Evolutionary conservation across 2,329 filamentous ascomycete genomes (phyloP).

Genomic region (Cladosporium velox): DNA sequence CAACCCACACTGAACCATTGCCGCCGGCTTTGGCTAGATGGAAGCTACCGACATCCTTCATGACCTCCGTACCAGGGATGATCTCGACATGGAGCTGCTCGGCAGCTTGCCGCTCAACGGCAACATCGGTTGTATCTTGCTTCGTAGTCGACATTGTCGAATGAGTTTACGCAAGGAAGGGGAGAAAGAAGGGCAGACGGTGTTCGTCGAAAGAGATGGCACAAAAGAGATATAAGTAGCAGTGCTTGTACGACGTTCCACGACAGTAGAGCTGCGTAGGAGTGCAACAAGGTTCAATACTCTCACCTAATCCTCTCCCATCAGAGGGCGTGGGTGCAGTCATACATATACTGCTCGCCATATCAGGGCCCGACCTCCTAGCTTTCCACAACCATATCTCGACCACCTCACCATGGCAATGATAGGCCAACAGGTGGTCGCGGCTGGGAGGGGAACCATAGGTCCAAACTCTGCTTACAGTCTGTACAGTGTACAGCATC

Average conservation of each 20-base stretch:
- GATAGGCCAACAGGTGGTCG: background rate
- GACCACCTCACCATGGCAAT: constrained; percentile 3
- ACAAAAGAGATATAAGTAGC: background rate
- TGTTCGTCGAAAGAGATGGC: background rate
- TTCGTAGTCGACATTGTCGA: background rate
- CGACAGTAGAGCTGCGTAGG: background rate
- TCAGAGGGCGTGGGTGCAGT: background rate
- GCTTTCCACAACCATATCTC: background rate
- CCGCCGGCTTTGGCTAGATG: constrained; percentile 34
- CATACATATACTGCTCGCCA: constrained; percentile 8
- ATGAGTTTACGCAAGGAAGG: background rate
- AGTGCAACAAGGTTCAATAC: background rate
- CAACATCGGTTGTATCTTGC: background rate
- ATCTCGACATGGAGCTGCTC: constrained; percentile 33
- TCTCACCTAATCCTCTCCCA: constrained; percentile 9
- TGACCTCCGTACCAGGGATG: constrained; percentile 36
- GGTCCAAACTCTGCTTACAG: constrained; percentile 2
- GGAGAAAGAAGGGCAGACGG: background rate
- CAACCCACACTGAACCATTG: constrained; percentile 31
- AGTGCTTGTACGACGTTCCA: background rate
- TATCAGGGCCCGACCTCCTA: background rate
- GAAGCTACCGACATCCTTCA: constrained; percentile 32
- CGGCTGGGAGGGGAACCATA: constrained; percentile 3
- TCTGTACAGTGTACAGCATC: background rate
- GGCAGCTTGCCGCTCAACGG: constrained; percentile 23